Conservation (phyloP, 179 eudicot species). For the Silene noctiflora region DNA sequence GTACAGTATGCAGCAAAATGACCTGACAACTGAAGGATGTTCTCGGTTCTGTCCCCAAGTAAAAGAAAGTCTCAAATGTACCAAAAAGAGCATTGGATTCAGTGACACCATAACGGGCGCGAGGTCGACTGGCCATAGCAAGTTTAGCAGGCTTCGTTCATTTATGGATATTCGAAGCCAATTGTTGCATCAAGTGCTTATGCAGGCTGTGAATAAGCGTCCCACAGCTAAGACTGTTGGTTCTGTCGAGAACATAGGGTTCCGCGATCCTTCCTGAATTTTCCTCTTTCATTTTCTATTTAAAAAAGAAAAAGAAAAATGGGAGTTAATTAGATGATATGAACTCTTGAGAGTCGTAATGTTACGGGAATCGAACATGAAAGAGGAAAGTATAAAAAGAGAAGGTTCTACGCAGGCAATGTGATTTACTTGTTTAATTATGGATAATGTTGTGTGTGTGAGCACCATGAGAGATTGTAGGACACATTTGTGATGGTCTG, state of each 20-base stretch:
- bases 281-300: background rate
- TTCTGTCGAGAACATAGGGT: constrained; percentile 65
- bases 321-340: too few relatives aligned
- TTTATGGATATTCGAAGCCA: constrained; percentile 68
- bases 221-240: constrained; percentile 66
- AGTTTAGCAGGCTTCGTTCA: constrained; percentile 46
- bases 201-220: constrained; percentile 52
- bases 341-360: too few relatives aligned
- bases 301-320: too few relatives aligned
- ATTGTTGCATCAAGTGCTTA: constrained; percentile 60
- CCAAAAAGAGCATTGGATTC: constrained; percentile 3
- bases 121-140: constrained; percentile 25
- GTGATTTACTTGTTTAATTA: too few relatives aligned
- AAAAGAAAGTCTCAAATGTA: constrained; percentile 14
- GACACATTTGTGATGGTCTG: too few relatives aligned
- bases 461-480: too few relatives aligned
- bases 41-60: constrained; percentile 48
- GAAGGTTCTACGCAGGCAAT: too few relatives aligned
- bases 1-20: constrained; percentile 33
- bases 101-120: constrained; percentile 20
- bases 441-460: too few relatives aligned
- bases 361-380: too few relatives aligned
- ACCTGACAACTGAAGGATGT: constrained; percentile 23
- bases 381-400: too few relatives aligned
- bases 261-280: constrained; percentile 37